phyloP scores from a whole-genome alignment of 257 asterid genomes.

The Cruciata laevipes region DNA sequence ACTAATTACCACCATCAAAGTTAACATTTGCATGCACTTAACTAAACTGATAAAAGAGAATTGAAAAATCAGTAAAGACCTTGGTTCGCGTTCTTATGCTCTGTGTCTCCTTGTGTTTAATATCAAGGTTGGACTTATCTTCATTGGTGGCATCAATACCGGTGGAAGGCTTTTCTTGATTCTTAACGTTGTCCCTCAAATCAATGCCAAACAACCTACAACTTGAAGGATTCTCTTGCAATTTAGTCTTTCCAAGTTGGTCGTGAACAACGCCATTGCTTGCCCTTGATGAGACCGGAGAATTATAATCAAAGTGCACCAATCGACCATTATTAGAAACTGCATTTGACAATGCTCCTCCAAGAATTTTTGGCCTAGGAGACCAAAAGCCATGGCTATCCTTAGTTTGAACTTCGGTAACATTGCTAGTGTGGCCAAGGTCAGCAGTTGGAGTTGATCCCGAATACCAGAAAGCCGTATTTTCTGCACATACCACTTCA shows the following conservation, averaged over 20 bases:
- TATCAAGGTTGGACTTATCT: constrained; percentile 18
- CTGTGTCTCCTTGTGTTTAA: constrained; percentile 43
- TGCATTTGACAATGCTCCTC: not conserved
- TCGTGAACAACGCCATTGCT: not conserved
- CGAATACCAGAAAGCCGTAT: constrained; percentile 44
- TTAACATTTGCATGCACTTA: not conserved
- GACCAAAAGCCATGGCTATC: not conserved
- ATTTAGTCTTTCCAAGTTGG: not conserved
- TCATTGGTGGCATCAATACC: constrained; percentile 25
- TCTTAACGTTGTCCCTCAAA: constrained; percentile 26
- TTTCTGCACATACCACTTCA: constrained; percentile 23
- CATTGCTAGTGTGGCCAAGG: not conserved
- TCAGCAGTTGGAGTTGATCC: constrained; percentile 23
- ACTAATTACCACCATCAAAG: not conserved
- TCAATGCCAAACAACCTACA: constrained; percentile 84
- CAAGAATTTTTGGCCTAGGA: not conserved
- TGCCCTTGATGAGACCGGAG: not conserved
- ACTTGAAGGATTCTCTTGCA: constrained; percentile 13
- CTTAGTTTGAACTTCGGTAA: not conserved
- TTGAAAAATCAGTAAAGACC: constrained; percentile 30
- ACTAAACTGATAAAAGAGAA: not conserved
- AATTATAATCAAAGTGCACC: not conserved
- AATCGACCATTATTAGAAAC: not conserved
- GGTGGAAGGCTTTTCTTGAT: constrained; percentile 28
- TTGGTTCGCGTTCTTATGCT: constrained; percentile 79